These are phyloP conservation scores for Hortiboletus campestris DNA, from an alignment of 768 basidiomycete species.

Conservation along the genomic window DNA sequence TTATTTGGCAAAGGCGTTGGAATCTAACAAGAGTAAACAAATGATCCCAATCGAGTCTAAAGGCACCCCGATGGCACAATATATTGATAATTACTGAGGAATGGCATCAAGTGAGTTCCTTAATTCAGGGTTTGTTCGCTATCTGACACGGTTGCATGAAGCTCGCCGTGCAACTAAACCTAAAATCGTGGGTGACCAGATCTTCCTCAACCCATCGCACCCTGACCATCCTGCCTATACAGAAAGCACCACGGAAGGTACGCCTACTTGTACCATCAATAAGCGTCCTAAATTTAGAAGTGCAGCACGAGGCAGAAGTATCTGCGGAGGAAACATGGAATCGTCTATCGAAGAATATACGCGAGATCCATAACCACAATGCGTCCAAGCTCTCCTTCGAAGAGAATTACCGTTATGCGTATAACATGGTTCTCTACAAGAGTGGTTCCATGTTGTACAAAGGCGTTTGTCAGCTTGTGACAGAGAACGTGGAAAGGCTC, in stretches of 20 bases:
- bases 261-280: constrained; percentile 4
- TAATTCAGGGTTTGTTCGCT: neutral
- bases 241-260: constrained; percentile 52
- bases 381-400: constrained; percentile 87
- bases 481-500: constrained; percentile 78
- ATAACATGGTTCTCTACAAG: constrained; percentile 90
- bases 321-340: constrained; percentile 85
- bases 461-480: constrained; percentile 75
- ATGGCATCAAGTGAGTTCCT: constrained; percentile 32
- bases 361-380: constrained; percentile 94
- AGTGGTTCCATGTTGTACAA: constrained; percentile 84
- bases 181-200: constrained; percentile 40
- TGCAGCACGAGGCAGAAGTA: constrained; percentile 69
- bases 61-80: constrained; percentile 14
- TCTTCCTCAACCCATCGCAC: constrained; percentile 16
- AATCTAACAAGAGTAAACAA: constrained; percentile 35
- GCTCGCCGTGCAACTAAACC: constrained; percentile 35
- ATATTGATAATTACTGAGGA: constrained; percentile 11
- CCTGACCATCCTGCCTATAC: constrained; percentile 17
- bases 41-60: constrained; percentile 15
- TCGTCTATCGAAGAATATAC: constrained; percentile 78
- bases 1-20: constrained; percentile 33
- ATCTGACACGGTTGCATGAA: constrained; percentile 17
- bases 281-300: neutral
- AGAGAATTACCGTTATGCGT: constrained; percentile 91